Conservation (phyloP, 306 rosid genomes). For the Pyrus pyrifolia region DNA sequence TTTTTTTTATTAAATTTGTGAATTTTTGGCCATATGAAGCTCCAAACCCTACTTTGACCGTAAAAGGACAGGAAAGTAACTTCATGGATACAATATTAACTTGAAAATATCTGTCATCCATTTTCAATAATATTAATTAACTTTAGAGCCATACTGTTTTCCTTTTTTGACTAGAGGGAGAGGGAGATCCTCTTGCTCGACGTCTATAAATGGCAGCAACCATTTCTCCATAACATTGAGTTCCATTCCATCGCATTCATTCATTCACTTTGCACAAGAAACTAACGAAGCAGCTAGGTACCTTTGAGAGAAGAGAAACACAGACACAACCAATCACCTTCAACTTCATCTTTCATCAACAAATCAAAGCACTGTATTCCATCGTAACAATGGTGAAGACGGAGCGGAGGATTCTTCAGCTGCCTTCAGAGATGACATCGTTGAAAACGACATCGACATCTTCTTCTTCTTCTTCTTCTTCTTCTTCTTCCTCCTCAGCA, state of each 20-base stretch:
- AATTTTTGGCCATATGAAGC: not conserved
- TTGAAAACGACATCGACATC: constrained; percentile 5
- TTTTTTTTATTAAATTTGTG: not conserved
- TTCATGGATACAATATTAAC: not conserved
- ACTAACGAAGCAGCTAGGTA: not conserved
- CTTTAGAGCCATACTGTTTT: constrained; percentile 13
- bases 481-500: not conserved
- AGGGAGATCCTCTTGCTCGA: constrained; percentile 17
- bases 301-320: not conserved
- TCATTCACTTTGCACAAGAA: constrained; percentile 27
- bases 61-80: constrained; percentile 16
- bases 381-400: constrained; percentile 61
- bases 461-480: constrained; percentile 1
- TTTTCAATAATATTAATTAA: not conserved
- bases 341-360: not conserved
- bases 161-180: constrained; percentile 24
- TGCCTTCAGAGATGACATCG: constrained; percentile 12
- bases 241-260: constrained; percentile 4
- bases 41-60: not conserved
- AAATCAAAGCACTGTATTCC: not conserved
- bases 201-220: constrained; percentile 58
- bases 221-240: constrained; percentile 20
- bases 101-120: constrained; percentile 52
- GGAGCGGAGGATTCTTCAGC: constrained; percentile 38
- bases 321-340: not conserved